These are phyloP conservation scores for Monosporascus cannonballus DNA, from an alignment of 2,329 filamentous ascomycete genomes.

Conservation along the genomic window DNA sequence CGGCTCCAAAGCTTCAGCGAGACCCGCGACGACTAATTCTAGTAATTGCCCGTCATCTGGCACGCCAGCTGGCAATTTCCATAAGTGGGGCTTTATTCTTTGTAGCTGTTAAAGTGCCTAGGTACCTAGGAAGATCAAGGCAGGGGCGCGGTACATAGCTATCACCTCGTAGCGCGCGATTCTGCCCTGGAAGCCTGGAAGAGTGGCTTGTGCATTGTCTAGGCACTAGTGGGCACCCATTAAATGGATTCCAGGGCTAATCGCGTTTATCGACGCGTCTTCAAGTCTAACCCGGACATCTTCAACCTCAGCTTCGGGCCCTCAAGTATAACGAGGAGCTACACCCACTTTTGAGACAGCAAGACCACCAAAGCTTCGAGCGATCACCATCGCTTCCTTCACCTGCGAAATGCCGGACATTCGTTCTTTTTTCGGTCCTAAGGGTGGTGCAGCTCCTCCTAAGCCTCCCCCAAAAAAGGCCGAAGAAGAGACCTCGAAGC, in stretches of 20 bases:
- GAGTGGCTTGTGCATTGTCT: neutral
- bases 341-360: slow-evolving; percentile 17
- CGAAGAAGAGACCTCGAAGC: slow-evolving; percentile 37
- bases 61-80: no score
- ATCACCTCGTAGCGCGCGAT: neutral
- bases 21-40: no score
- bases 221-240: neutral
- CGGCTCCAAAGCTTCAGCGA: no score
- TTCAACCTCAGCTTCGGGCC: neutral
- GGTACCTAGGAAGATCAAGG: no score
- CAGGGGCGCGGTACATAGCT: no score
- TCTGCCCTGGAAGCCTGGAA: no score
- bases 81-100: no score
- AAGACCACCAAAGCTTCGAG: neutral
- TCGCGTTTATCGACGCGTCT: slow-evolving; percentile 6
- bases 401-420: slow-evolving; percentile 74
- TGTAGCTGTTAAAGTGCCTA: no score
- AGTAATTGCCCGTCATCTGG: no score
- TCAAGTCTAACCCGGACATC: neutral
- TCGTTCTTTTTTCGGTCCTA: slow-evolving; percentile 81
- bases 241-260: neutral
- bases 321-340: neutral
- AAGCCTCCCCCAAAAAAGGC: slow-evolving; percentile 41
- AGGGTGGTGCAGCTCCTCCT: slow-evolving; percentile 52
- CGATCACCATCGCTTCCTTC: neutral